Conservation (phyloP, 2,329 filamentous ascomycete species). For the Aspergillus caelatus region DNA sequence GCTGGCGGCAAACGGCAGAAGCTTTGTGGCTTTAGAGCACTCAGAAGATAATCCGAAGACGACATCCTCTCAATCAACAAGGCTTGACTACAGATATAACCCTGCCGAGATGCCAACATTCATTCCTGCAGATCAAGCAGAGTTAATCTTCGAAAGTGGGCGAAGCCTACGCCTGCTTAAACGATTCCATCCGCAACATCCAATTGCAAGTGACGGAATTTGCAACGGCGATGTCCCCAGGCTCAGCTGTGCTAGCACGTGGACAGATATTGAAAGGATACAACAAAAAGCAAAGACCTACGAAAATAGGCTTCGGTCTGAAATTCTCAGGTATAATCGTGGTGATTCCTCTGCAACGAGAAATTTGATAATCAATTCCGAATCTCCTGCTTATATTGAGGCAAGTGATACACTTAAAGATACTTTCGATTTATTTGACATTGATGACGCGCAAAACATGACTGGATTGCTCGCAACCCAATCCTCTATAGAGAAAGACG, state of each 20-base stretch:
- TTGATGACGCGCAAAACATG: conserved; percentile 31
- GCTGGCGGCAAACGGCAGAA: conserved; percentile 55
- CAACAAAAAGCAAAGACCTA: conserved; percentile 59
- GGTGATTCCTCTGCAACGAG: conserved; percentile 29
- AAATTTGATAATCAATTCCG: neutral
- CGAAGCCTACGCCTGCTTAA: conserved; percentile 74
- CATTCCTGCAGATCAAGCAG: conserved; percentile 69
- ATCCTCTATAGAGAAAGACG: conserved; percentile 30
- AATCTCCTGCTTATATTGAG: neutral
- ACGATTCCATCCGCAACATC: conserved; percentile 70
- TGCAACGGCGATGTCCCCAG: conserved; percentile 55
- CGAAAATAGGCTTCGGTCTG: conserved; percentile 37
- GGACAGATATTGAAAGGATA: conserved; percentile 68
- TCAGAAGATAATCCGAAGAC: conserved; percentile 64
- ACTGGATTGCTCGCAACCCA: conserved; percentile 29
- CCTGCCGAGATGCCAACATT: conserved; percentile 69
- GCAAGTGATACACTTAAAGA: conserved; percentile 16
- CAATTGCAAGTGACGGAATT: conserved; percentile 60
- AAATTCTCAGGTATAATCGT: conserved; percentile 42
- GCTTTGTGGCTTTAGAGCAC: conserved; percentile 64
- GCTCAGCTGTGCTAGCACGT: conserved; percentile 71
- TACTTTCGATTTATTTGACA: conserved; percentile 40
- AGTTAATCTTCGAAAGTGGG: conserved; percentile 77
- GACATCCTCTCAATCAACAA: conserved; percentile 61
- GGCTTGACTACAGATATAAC: conserved; percentile 59